Evolutionary conservation across 2,329 filamentous ascomycete species (phyloP).

Genomic region (Penicillium hesseltinei): DNA sequence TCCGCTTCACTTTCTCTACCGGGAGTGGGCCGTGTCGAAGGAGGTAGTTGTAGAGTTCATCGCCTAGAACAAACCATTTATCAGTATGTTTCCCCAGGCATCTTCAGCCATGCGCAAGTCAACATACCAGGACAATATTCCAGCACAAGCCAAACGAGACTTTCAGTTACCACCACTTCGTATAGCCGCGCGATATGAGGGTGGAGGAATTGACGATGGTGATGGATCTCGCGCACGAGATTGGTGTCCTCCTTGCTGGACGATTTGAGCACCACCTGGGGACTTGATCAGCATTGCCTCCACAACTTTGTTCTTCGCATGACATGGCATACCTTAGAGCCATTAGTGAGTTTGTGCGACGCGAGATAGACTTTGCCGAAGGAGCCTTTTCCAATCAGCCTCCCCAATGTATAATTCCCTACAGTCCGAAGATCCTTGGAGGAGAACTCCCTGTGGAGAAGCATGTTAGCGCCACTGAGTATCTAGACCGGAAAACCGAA

Average conservation of each 20-base stretch:
- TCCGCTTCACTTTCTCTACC: slow-evolving; percentile 84
- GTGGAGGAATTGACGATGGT: slow-evolving; percentile 96
- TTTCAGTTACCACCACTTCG: slow-evolving; percentile 96
- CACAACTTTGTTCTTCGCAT: background rate
- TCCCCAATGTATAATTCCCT: slow-evolving; percentile 89
- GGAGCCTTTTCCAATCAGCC: slow-evolving; percentile 92
- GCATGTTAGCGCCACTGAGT: slow-evolving; percentile 11
- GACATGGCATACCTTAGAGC: slow-evolving; percentile 70
- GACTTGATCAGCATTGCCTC: slow-evolving; percentile 9
- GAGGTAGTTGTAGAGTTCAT: slow-evolving; percentile 96
- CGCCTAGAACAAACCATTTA: slow-evolving; percentile 55
- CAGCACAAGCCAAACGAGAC: slow-evolving; percentile 89
- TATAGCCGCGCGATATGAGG: slow-evolving; percentile 95
- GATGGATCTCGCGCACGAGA: slow-evolving; percentile 94
- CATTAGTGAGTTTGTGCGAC: slow-evolving; percentile 95
- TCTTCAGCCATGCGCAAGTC: background rate
- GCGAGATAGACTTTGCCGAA: slow-evolving; percentile 98
- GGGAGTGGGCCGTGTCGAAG: slow-evolving; percentile 81
- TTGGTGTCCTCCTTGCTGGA: slow-evolving; percentile 95
- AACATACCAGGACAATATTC: slow-evolving; percentile 86
- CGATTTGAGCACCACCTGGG: slow-evolving; percentile 93
- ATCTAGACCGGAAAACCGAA: slow-evolving; percentile 1
- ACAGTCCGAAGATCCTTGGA: slow-evolving; percentile 87
- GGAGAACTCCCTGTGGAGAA: slow-evolving; percentile 74
- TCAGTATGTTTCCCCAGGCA: background rate